Percentiles rank a stretch among this genome's conserved stretches.
Evolutionary conservation across 2,329 filamentous ascomycete species (phyloP).

Genomic region (Beauveria australis): DNA sequence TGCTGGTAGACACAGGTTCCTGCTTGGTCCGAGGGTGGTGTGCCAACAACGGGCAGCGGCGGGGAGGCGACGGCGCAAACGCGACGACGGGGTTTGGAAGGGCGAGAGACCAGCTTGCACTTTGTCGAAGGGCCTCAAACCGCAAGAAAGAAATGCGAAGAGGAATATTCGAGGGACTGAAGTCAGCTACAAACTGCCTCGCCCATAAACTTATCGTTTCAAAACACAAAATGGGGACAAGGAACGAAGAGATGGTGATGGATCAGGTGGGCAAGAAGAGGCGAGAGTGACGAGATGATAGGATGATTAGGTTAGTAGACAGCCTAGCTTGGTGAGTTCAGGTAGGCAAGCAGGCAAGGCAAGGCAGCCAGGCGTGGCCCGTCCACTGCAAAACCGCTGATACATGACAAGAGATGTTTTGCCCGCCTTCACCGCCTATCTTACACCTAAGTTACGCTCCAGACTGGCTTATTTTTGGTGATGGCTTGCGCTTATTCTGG

Average conservation of each 20-base stretch:
- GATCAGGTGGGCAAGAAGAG: constrained; percentile 1
- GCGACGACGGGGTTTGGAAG: background rate
- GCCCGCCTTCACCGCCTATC: background rate
- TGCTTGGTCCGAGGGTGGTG: background rate
- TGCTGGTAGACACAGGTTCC: background rate
- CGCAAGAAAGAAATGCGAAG: background rate
- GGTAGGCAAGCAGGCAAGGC: background rate
- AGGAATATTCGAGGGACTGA: too few relatives aligned
- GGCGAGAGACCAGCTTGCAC: background rate
- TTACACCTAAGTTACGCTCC: too few relatives aligned
- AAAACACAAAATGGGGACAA: background rate
- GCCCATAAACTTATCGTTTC: background rate
- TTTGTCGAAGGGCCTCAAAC: background rate
- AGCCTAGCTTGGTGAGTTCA: background rate
- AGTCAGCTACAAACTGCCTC: background rate
- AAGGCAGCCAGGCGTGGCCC: background rate
- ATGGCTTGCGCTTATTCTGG: too few relatives aligned
- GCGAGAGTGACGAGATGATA: constrained; percentile 3
- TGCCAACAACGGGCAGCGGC: background rate
- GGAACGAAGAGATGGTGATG: background rate
- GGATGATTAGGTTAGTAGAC: background rate
- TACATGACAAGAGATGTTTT: background rate
- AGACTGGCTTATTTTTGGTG: too few relatives aligned
- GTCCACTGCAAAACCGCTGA: background rate
- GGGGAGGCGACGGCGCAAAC: constrained; percentile 9